Conservation (phyloP, 2,329 filamentous ascomycete species). For the Trichoderma endophyticum region DNA sequence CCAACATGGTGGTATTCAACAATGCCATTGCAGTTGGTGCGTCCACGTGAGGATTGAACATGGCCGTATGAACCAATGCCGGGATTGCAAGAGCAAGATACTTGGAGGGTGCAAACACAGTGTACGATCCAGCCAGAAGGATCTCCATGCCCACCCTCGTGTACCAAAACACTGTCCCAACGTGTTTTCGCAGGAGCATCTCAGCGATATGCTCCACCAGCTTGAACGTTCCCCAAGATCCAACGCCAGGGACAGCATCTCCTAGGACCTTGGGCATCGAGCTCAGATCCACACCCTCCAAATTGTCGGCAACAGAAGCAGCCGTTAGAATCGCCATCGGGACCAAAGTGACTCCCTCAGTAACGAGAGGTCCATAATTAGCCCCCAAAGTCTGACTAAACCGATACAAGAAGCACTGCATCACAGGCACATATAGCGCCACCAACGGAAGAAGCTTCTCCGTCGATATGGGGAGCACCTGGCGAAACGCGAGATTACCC, state of each 20-base stretch:
- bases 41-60: conserved; percentile 71
- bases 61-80: conserved; percentile 66
- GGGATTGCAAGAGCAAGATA: conserved; percentile 66
- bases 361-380: conserved; percentile 69
- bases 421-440: conserved; percentile 69
- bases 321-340: conserved; percentile 64
- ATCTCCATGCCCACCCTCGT: conserved; percentile 72
- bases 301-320: conserved; percentile 59
- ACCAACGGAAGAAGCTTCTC: conserved; percentile 64
- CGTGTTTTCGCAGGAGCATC: conserved; percentile 43
- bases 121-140: conserved; percentile 61
- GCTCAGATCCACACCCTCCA: conserved; percentile 60
- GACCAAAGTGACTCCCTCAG: conserved; percentile 70
- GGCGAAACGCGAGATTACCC: conserved; percentile 54
- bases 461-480: conserved; percentile 47
- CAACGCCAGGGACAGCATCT: conserved; percentile 63
- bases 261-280: conserved; percentile 54
- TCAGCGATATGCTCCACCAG: conserved; percentile 42
- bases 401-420: conserved; percentile 69
- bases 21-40: conserved; percentile 56
- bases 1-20: conserved; percentile 63
- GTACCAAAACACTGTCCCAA: conserved; percentile 62
- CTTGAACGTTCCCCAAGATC: conserved; percentile 64
- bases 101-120: conserved; percentile 65
- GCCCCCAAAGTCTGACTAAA: conserved; percentile 65